Evolutionary conservation across 352 stramenopile species (phyloP).

Genomic region (Phytopythium chamaehyphon): DNA sequence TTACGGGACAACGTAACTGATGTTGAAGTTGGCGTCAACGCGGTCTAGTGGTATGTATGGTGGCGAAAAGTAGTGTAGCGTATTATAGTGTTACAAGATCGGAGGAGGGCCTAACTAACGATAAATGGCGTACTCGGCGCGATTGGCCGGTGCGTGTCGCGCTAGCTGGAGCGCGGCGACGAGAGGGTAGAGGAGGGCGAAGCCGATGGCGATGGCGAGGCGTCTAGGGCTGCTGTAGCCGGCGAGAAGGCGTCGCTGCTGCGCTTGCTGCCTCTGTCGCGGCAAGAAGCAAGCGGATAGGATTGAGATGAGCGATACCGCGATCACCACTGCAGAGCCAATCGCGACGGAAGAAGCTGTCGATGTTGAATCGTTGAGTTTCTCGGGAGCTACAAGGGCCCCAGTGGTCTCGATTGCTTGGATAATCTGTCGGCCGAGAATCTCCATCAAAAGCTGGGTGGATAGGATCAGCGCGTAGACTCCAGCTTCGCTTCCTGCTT

Average conservation of each 20-base stretch:
- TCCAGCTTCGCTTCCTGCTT: conserved; percentile 34
- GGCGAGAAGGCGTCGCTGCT: conserved; percentile 44
- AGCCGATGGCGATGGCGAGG: conserved; percentile 18
- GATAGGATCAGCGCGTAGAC: conserved; percentile 33
- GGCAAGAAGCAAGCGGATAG: conserved; percentile 23
- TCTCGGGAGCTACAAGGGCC: conserved; percentile 4
- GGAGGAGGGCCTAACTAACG: background rate
- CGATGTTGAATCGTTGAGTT: background rate
- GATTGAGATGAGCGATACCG: conserved; percentile 16
- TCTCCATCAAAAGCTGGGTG: conserved; percentile 28
- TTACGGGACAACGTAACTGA: no score
- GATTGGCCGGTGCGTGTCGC: background rate
- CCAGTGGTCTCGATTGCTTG: conserved; percentile 7
- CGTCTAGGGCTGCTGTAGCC: conserved; percentile 30
- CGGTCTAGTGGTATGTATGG: no score
- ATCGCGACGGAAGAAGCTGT: conserved; percentile 10
- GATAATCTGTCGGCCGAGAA: conserved; percentile 23
- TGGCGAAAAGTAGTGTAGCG: background rate
- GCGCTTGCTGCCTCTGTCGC: conserved; percentile 37
- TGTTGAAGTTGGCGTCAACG: background rate
- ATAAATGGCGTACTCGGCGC: background rate
- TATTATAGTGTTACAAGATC: background rate
- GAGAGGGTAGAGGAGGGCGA: conserved; percentile 16
- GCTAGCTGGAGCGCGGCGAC: conserved; percentile 1
- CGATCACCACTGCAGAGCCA: conserved; percentile 11